phyloP scores from a whole-genome alignment of 768 basidiomycete species.

The Arthromyces matolae region DNA sequence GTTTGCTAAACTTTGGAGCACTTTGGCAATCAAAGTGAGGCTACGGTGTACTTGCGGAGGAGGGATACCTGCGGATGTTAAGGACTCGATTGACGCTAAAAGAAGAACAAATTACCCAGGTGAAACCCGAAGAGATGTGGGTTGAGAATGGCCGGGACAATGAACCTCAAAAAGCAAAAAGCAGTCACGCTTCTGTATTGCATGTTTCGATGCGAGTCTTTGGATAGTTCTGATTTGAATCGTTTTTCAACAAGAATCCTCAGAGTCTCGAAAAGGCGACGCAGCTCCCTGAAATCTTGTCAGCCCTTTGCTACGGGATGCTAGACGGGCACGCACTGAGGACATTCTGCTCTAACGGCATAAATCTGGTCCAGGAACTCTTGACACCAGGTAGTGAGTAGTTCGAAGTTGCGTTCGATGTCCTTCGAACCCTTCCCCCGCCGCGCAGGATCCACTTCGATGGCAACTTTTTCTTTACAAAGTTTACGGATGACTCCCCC shows the following conservation, averaged over 20 bases:
- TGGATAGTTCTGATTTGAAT: slow-evolving; percentile 41
- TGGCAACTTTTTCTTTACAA: slow-evolving; percentile 66
- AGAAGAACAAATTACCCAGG: slow-evolving; percentile 49
- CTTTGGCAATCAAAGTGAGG: slow-evolving; percentile 81
- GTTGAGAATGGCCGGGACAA: slow-evolving; percentile 86
- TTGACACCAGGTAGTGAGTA: slow-evolving; percentile 72
- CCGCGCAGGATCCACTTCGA: slow-evolving; percentile 80
- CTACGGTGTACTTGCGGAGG: slow-evolving; percentile 67
- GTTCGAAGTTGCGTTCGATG: slow-evolving; percentile 62
- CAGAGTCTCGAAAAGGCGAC: slow-evolving; percentile 63
- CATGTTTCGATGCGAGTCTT: slow-evolving; percentile 49
- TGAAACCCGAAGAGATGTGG: slow-evolving; percentile 81
- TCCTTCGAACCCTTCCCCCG: slow-evolving; percentile 59
- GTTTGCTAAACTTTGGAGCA: slow-evolving; percentile 87
- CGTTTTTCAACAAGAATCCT: slow-evolving; percentile 69
- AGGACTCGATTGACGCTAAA: neutral
- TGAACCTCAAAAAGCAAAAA: slow-evolving; percentile 86
- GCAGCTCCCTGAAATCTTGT: slow-evolving; percentile 57
- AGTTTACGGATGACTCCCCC: slow-evolving; percentile 67
- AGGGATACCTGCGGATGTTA: slow-evolving; percentile 54
- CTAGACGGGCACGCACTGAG: slow-evolving; percentile 47
- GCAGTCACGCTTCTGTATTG: slow-evolving; percentile 85
- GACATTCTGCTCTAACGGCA: slow-evolving; percentile 67
- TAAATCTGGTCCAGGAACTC: slow-evolving; percentile 84
- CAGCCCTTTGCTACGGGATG: neutral